Conservation (phyloP, 2,329 filamentous ascomycete genomes). For the Stachybotrys elegans region DNA sequence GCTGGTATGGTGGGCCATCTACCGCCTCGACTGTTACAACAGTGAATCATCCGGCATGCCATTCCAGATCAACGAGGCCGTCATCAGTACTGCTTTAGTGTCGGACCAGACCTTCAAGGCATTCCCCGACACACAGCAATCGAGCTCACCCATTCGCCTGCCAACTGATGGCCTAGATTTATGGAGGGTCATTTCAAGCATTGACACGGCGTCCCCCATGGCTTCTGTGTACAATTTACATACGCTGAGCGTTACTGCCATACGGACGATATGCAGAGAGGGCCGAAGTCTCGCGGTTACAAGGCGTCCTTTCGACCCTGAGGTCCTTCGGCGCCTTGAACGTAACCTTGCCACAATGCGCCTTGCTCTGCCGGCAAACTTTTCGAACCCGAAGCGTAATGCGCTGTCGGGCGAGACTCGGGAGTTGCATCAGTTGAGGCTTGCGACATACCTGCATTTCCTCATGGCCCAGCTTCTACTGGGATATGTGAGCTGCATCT, state of each 20-base stretch:
- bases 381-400: not conserved
- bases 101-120: not conserved
- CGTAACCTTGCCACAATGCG: not conserved
- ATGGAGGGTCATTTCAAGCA: not conserved
- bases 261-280: not conserved
- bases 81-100: not conserved
- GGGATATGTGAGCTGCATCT: not conserved
- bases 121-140: not conserved
- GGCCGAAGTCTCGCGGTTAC: not conserved
- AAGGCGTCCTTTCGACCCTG: not conserved
- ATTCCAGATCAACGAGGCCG: not conserved
- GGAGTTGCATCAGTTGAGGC: not conserved
- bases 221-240: not conserved
- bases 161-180: not conserved
- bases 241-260: not conserved
- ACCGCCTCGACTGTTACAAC: not conserved
- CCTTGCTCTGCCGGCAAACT: not conserved
- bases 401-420: not conserved
- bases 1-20: not conserved
- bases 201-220: not conserved
- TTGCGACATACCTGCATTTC: not conserved
- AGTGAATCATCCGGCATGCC: not conserved
- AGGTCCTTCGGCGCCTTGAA: not conserved
- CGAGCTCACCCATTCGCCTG: not conserved
- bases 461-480: not conserved